phyloP scores from a whole-genome alignment of 768 basidiomycete genomes.

The Naganishia onofrii region DNA sequence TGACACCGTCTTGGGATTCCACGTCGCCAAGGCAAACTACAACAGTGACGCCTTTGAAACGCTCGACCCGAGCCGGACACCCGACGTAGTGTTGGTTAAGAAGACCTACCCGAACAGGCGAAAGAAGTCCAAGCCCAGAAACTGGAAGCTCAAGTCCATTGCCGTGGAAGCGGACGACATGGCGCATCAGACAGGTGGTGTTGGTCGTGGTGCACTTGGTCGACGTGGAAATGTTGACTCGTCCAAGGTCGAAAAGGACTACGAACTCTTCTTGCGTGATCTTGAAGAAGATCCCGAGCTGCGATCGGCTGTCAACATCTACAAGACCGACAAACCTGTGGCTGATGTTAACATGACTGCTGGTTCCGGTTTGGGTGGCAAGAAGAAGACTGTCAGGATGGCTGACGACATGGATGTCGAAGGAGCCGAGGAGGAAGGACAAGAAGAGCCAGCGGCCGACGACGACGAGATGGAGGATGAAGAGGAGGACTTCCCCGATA shows the following conservation, averaged over 20 bases:
- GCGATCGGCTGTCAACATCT: slow-evolving; percentile 79
- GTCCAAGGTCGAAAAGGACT: slow-evolving; percentile 92
- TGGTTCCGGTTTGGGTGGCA: slow-evolving; percentile 33
- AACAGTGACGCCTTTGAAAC: slow-evolving; percentile 81
- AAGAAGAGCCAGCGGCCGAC: slow-evolving; percentile 50
- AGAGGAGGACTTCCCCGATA: slow-evolving; percentile 83
- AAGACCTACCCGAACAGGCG: slow-evolving; percentile 91
- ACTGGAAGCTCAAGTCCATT: slow-evolving; percentile 87
- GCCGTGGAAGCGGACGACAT: slow-evolving; percentile 87
- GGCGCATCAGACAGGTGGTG: slow-evolving; percentile 65
- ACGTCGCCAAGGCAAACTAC: slow-evolving; percentile 83
- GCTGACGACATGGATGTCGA: slow-evolving; percentile 57
- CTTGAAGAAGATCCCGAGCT: slow-evolving; percentile 93
- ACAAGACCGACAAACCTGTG: slow-evolving; percentile 63
- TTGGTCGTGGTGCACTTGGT: slow-evolving; percentile 77
- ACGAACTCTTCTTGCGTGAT: slow-evolving; percentile 90
- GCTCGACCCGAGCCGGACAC: slow-evolving; percentile 64
- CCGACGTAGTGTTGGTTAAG: slow-evolving; percentile 88
- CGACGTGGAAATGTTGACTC: slow-evolving; percentile 83
- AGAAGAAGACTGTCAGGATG: slow-evolving; percentile 58
- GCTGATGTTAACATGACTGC: slow-evolving; percentile 39
- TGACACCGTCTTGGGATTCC: slow-evolving; percentile 87
- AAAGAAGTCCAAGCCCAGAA: slow-evolving; percentile 80
- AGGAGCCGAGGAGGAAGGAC: slow-evolving; percentile 52
- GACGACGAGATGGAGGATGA: slow-evolving; percentile 58